phyloP scores from a whole-genome alignment of 2,329 filamentous ascomycete species.

The Drechmeria coniospora region DNA sequence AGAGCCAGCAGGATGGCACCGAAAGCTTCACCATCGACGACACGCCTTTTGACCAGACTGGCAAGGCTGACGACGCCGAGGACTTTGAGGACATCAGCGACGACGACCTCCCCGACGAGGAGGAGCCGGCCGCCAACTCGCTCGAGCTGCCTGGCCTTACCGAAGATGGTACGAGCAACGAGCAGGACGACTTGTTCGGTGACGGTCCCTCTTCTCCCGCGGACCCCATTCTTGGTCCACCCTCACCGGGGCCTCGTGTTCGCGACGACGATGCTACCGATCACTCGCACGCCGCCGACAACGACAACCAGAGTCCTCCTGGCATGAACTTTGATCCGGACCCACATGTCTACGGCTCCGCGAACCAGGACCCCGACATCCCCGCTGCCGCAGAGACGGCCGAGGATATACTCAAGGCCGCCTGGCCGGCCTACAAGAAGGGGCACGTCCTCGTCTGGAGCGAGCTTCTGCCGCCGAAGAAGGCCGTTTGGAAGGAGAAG shows the following conservation, averaged over 20 bases:
- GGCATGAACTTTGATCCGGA: slow-evolving; percentile 34
- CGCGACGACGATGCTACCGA: slow-evolving; percentile 22
- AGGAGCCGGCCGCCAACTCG: slow-evolving; percentile 25
- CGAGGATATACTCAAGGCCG: slow-evolving; percentile 60
- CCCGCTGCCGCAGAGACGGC: slow-evolving; percentile 57
- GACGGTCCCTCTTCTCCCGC: slow-evolving; percentile 38
- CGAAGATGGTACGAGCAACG: slow-evolving; percentile 45
- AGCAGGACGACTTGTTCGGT: slow-evolving; percentile 55
- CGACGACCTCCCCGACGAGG: slow-evolving; percentile 77
- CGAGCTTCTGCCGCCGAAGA: slow-evolving; percentile 67
- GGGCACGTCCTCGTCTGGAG: slow-evolving; percentile 65
- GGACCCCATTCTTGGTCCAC: slow-evolving; percentile 23
- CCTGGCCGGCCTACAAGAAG: slow-evolving; percentile 69
- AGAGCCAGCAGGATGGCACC: slow-evolving; percentile 22
- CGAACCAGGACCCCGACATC: slow-evolving; percentile 45
- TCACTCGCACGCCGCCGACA: slow-evolving; percentile 16
- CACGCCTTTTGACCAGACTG: slow-evolving; percentile 41
- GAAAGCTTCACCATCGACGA: slow-evolving; percentile 27
- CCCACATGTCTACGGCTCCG: slow-evolving; percentile 22
- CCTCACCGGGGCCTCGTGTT: slow-evolving; percentile 29
- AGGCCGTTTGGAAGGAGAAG: slow-evolving; percentile 64
- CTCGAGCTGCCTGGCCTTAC: slow-evolving; percentile 37
- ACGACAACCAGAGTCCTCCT: slow-evolving; percentile 21
- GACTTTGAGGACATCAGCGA: slow-evolving; percentile 88
- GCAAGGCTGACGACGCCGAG: slow-evolving; percentile 83